Conservation (phyloP, 768 basidiomycete species). For the Hemileccinum impolitum region DNA sequence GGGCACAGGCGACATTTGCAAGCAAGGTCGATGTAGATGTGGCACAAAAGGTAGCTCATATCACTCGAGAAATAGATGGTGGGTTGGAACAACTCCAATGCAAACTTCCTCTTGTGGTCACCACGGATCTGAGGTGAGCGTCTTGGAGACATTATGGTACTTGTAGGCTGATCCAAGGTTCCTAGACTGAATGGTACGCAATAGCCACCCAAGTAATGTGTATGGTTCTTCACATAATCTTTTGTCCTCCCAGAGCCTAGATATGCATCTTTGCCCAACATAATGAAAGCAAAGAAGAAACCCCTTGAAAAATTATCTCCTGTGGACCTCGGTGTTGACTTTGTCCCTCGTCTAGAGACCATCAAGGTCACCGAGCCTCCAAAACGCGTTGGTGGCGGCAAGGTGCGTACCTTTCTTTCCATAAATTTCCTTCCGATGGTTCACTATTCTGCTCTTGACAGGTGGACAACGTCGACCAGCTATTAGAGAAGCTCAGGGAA, state of each 20-base stretch:
- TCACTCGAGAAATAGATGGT: conserved; percentile 92
- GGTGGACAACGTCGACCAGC: conserved; percentile 85
- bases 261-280: conserved; percentile 95
- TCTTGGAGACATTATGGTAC: not conserved
- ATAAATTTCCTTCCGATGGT: not conserved
- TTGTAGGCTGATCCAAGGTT: not conserved
- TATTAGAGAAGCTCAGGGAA: conserved; percentile 85
- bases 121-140: conserved; percentile 86
- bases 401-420: conserved; percentile 45
- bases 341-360: conserved; percentile 78
- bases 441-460: conserved; percentile 20
- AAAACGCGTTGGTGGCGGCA: conserved; percentile 85
- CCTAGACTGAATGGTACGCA: conserved; percentile 67
- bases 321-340: conserved; percentile 78
- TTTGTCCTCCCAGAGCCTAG: conserved; percentile 66
- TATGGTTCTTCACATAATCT: not conserved
- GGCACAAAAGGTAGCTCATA: conserved; percentile 57
- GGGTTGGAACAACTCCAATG: conserved; percentile 82
- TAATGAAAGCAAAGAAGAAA: conserved; percentile 99
- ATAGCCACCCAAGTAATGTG: not conserved
- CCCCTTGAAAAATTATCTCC: conserved; percentile 80
- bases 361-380: conserved; percentile 88
- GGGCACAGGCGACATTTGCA: conserved; percentile 95
- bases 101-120: conserved; percentile 79
- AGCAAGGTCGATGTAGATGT: conserved; percentile 77